Conservation (phyloP, 768 basidiomycete genomes). For the Leucogyrophana mollusca region DNA sequence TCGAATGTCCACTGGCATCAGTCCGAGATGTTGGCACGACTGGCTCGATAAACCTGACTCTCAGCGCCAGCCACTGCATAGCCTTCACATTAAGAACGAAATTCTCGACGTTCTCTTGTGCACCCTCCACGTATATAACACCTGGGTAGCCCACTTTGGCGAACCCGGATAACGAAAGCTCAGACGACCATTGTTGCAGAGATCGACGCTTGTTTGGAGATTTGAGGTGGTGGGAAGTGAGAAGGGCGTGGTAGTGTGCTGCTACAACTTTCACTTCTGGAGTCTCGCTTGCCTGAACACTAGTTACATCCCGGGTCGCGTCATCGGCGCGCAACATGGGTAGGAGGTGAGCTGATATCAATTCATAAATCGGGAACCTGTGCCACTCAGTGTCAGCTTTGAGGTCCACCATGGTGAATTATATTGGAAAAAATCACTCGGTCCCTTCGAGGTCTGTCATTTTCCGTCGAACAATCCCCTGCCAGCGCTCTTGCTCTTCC, state of each 20-base stretch:
- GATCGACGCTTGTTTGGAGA: conserved; percentile 63
- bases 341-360: conserved; percentile 56
- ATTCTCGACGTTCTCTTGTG: conserved; percentile 50
- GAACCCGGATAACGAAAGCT: conserved; percentile 59
- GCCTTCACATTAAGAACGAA: conserved; percentile 66
- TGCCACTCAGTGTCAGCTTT: not conserved
- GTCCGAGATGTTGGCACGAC: conserved; percentile 20
- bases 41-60: conserved; percentile 58
- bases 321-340: conserved; percentile 49
- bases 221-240: conserved; percentile 73
- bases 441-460: conserved; percentile 31
- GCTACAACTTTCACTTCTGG: not conserved
- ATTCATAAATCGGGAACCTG: conserved; percentile 63
- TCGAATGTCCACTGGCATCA: not conserved
- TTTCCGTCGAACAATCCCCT: conserved; percentile 36
- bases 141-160: conserved; percentile 78
- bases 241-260: conserved; percentile 52
- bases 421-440: conserved; percentile 21
- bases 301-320: conserved; percentile 1
- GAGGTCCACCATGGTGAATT: not conserved
- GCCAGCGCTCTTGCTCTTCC: conserved; percentile 50
- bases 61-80: conserved; percentile 79
- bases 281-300: not conserved
- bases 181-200: conserved; percentile 53
- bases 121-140: conserved; percentile 69